Evolutionary conservation across 768 basidiomycete genomes (phyloP).

Genomic region (Rhodotorula taiwanensis): DNA sequence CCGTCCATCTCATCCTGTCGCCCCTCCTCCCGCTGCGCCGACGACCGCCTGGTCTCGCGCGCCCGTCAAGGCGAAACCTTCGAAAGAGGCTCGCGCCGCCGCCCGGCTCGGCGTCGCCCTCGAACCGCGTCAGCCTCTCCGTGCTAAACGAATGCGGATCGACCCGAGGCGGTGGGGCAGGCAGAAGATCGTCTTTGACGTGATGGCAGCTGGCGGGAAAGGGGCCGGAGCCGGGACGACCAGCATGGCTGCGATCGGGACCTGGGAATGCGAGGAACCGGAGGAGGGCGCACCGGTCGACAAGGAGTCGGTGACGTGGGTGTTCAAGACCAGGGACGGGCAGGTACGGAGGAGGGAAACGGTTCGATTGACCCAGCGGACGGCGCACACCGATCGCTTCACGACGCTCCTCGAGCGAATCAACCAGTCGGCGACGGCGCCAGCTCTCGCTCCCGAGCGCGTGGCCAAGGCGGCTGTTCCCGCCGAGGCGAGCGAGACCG

Average conservation of each 20-base stretch:
- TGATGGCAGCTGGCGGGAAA: background rate
- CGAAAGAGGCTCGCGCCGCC: conserved; percentile 8
- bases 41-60: conserved; percentile 30
- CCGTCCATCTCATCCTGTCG: conserved; percentile 30
- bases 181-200: conserved; percentile 11
- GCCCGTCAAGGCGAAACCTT: conserved; percentile 15
- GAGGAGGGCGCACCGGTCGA: conserved; percentile 3
- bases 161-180: conserved; percentile 30
- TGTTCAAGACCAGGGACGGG: conserved; percentile 28
- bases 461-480: background rate
- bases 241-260: conserved; percentile 8
- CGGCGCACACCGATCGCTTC: conserved; percentile 26
- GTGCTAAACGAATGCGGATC: conserved; percentile 29
- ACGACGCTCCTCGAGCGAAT: conserved; percentile 20
- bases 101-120: background rate
- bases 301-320: conserved; percentile 19
- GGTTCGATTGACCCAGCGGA: conserved; percentile 11
- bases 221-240: background rate
- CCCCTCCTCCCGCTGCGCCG: conserved; percentile 14
- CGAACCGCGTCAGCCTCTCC: conserved; percentile 1
- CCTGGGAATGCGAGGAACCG: conserved; percentile 28
- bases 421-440: background rate
- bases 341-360: conserved; percentile 14
- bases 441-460: background rate
- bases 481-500: background rate